These are phyloP conservation scores for Daldinia grandis DNA, from an alignment of 495 filamentous ascomycete genomes.

Conservation along the genomic window DNA sequence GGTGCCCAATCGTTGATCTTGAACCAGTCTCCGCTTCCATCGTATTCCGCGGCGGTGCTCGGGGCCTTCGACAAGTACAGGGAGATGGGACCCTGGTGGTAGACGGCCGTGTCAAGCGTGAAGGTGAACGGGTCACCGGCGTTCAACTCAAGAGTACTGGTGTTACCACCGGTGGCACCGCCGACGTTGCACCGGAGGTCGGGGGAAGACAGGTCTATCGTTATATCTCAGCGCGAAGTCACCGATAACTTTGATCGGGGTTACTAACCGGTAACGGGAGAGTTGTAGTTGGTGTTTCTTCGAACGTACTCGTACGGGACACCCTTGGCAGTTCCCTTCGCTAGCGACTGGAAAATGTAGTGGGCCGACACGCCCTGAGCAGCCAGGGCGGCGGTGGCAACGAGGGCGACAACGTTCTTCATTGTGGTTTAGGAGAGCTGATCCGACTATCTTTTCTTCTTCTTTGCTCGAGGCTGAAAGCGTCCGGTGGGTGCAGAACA, in stretches of 20 bases:
- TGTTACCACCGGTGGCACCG: slow-evolving; percentile 55
- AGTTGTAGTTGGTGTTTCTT: slow-evolving; percentile 66
- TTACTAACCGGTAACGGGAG: slow-evolving; percentile 58
- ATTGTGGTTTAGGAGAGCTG: slow-evolving; percentile 27
- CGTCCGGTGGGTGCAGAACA: neutral
- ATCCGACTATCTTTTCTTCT: neutral
- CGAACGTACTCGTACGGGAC: slow-evolving; percentile 61
- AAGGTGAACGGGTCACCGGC: slow-evolving; percentile 63
- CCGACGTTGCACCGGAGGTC: slow-evolving; percentile 69
- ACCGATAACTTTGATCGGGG: neutral
- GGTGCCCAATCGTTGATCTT: slow-evolving; percentile 61
- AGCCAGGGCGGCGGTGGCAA: slow-evolving; percentile 49
- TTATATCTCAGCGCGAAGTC: slow-evolving; percentile 8
- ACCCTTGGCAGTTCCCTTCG: slow-evolving; percentile 56
- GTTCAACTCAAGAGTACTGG: slow-evolving; percentile 56
- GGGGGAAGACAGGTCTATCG: slow-evolving; percentile 53
- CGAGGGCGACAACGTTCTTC: slow-evolving; percentile 46
- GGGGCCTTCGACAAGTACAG: slow-evolving; percentile 66
- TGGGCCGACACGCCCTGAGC: slow-evolving; percentile 51
- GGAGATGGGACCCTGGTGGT: slow-evolving; percentile 67
- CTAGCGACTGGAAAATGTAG: slow-evolving; percentile 61
- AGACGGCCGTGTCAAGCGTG: slow-evolving; percentile 60
- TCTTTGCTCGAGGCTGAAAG: slow-evolving; percentile 2
- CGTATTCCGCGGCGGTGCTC: slow-evolving; percentile 50
- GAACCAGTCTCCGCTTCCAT: slow-evolving; percentile 64